A percentile compares a stretch with the other conserved stretches of the same genome.
These are phyloP conservation scores for Thamnidium elegans DNA, from an alignment of 192 early-diverging fungal genomes.

Conservation along the genomic window DNA sequence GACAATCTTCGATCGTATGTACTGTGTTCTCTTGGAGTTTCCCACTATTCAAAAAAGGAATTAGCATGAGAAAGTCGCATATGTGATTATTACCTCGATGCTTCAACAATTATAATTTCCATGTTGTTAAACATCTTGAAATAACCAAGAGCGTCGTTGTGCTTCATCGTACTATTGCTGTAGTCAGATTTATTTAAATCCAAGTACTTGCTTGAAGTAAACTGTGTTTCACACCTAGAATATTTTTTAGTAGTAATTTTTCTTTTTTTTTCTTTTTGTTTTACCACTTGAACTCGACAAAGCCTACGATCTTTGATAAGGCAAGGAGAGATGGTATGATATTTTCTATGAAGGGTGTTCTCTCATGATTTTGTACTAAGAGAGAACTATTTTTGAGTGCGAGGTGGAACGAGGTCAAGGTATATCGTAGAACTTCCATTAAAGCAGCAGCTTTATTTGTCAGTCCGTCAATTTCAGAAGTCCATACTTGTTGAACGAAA, in stretches of 20 bases:
- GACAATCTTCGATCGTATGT: not conserved
- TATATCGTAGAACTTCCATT: not conserved
- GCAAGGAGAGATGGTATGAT: not conserved
- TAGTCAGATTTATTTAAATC: conserved; percentile 1
- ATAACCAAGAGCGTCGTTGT: not conserved
- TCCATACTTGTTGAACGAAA: conserved; percentile 5
- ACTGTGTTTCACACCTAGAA: conserved; percentile 2
- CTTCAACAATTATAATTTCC: too few relatives aligned
- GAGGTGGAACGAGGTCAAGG: not conserved
- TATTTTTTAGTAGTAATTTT: not conserved
- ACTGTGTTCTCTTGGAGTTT: too few relatives aligned
- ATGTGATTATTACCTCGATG: too few relatives aligned
- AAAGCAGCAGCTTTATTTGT: conserved; percentile 3
- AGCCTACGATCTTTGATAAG: not conserved
- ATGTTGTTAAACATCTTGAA: not conserved
- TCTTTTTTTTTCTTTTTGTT: not conserved
- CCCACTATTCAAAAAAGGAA: too few relatives aligned
- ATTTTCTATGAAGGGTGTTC: conserved; percentile 4
- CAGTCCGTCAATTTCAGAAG: not conserved
- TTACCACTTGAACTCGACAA: not conserved
- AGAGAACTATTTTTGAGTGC: not conserved
- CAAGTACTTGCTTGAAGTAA: conserved; percentile 3
- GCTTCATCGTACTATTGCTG: not conserved
- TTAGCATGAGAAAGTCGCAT: conserved; percentile 2
- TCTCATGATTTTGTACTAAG: conserved; percentile 1